phyloP scores from a whole-genome alignment of 176 grass and related monocot genomes.

The Stipa capillata region DNA sequence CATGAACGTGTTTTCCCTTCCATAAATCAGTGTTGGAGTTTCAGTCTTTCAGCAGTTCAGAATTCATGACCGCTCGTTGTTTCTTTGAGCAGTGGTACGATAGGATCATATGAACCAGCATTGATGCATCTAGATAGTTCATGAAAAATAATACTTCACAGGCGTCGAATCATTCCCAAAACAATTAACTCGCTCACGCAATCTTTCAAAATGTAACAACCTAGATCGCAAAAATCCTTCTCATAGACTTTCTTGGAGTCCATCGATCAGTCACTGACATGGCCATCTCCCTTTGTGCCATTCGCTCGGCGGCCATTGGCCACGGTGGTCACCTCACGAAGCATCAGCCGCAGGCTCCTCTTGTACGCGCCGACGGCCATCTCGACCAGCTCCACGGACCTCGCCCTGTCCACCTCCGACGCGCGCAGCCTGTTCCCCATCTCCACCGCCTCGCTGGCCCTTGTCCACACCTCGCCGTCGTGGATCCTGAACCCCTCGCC shows the following conservation, averaged over 20 bases:
- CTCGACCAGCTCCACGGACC: slow-evolving; percentile 1
- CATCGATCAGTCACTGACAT: neutral
- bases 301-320: neutral
- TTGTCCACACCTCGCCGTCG: neutral
- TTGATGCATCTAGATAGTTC: neutral
- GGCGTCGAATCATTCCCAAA: neutral
- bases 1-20: too few relatives aligned
- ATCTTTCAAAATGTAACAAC: neutral
- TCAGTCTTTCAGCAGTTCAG: too few relatives aligned
- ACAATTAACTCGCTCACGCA: neutral
- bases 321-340: neutral
- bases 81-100: too few relatives aligned
- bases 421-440: neutral
- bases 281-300: neutral
- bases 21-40: too few relatives aligned
- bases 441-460: neutral
- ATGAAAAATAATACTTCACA: neutral
- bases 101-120: neutral
- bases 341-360: slow-evolving; percentile 9
- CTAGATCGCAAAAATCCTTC: neutral
- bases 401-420: neutral
- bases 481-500: neutral
- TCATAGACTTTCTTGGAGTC: too few relatives aligned
- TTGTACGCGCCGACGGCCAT: neutral
- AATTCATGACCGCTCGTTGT: too few relatives aligned